A percentile compares a stretch with the other conserved stretches of the same genome.
These are phyloP conservation scores for Pisolithus marmoratus DNA, from an alignment of 768 basidiomycete species.

Conservation along the genomic window DNA sequence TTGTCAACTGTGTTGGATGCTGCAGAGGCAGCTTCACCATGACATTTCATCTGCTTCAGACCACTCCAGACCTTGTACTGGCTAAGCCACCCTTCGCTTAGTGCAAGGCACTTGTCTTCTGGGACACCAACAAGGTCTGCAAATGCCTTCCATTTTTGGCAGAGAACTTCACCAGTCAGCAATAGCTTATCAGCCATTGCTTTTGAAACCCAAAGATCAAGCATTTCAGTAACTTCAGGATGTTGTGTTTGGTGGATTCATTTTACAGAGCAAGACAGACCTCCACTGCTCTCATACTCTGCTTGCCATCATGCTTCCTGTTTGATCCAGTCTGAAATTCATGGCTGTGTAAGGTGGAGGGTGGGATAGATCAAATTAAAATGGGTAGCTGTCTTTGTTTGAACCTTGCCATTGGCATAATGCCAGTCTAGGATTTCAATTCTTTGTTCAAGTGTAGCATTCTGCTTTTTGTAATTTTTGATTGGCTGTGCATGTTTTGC, in stretches of 20 bases:
- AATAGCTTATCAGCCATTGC: conserved; percentile 17
- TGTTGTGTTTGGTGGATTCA: conserved; percentile 21
- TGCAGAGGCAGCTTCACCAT: conserved; percentile 33
- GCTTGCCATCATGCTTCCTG: conserved; percentile 22
- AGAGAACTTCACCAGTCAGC: conserved; percentile 30
- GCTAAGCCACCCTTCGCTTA: conserved; percentile 28
- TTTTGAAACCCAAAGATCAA: conserved; percentile 31
- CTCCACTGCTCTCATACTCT: conserved; percentile 7
- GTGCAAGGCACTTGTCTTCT: conserved; percentile 24
- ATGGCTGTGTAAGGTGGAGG: conserved; percentile 29
- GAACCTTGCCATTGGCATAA: conserved; percentile 27
- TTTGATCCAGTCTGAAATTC: conserved; percentile 29
- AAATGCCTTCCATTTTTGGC: conserved; percentile 30
- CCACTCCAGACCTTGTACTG: background rate
- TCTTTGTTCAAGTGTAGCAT: conserved; percentile 2
- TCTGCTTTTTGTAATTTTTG: background rate
- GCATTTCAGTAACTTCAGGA: conserved; percentile 29
- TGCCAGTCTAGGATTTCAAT: conserved; percentile 29
- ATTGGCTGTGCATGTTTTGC: background rate
- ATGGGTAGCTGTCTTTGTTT: conserved; percentile 28
- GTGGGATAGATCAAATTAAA: conserved; percentile 28
- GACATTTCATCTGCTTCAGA: conserved; percentile 4
- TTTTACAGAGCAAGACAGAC: background rate
- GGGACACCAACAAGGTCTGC: conserved; percentile 27
- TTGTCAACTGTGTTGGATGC: conserved; percentile 15